Evolutionary conservation across 108 stramenopile genomes (phyloP).

Genomic region (Conticribra weissflogii): DNA sequence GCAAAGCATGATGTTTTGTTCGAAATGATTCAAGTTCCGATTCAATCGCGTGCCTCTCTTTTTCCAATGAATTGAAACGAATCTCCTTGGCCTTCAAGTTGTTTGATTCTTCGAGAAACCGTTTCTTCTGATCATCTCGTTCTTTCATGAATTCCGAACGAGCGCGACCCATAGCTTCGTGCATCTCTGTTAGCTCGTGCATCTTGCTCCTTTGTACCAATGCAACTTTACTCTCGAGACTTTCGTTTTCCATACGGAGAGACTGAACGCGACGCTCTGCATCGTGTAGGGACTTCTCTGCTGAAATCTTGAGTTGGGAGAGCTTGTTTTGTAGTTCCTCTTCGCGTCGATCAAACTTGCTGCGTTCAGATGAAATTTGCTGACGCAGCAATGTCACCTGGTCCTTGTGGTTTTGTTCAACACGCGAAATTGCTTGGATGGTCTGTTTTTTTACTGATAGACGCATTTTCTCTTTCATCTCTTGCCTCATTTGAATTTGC

Average conservation of each 20-base stretch:
- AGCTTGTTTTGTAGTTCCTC: slow-evolving; percentile 14
- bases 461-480: slow-evolving; percentile 40
- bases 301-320: slow-evolving; percentile 1
- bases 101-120: slow-evolving; percentile 22
- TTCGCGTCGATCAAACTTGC: slow-evolving; percentile 3
- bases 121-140: slow-evolving; percentile 24
- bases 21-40: slow-evolving; percentile 13
- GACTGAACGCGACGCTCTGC: slow-evolving; percentile 5
- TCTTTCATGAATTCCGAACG: not conserved
- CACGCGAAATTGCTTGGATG: slow-evolving; percentile 15
- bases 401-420: slow-evolving; percentile 33
- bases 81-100: slow-evolving; percentile 27
- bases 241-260: slow-evolving; percentile 16
- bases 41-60: slow-evolving; percentile 17
- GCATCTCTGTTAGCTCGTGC: slow-evolving; percentile 22
- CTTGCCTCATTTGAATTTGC: slow-evolving; percentile 28
- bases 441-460: slow-evolving; percentile 48
- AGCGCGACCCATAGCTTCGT: slow-evolving; percentile 14
- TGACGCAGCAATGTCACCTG: slow-evolving; percentile 15
- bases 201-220: slow-evolving; percentile 18
- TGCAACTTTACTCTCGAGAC: slow-evolving; percentile 26
- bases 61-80: slow-evolving; percentile 5
- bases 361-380: slow-evolving; percentile 28
- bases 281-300: slow-evolving; percentile 16
- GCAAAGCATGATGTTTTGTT: slow-evolving; percentile 5